Percentiles rank a stretch among this genome's conserved stretches.
Evolutionary conservation across 2,329 filamentous ascomycete genomes (phyloP).

Genomic region (Chaetomium olivaceum): DNA sequence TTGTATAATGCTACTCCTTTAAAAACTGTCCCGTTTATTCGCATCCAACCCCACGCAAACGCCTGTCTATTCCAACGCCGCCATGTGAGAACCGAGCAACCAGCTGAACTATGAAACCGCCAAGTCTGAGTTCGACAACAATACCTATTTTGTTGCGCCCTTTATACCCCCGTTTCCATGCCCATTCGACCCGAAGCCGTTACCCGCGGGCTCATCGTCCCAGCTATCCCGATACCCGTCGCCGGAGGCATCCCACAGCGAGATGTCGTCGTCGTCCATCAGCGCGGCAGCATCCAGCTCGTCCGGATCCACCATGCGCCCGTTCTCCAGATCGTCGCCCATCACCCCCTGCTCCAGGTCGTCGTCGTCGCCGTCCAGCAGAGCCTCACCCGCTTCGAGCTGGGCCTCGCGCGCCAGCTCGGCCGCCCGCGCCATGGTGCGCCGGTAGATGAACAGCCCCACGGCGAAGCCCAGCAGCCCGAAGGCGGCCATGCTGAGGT

Average conservation of each 20-base stretch:
- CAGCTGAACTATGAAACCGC: not conserved
- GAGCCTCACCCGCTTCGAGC: slow-evolving; percentile 27
- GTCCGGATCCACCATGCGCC: slow-evolving; percentile 32
- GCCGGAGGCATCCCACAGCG: slow-evolving; percentile 53
- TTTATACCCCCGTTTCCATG: slow-evolving; percentile 10
- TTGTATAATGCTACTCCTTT: not conserved
- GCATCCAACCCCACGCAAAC: not conserved
- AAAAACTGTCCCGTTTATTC: not conserved
- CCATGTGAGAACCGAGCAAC: slow-evolving; percentile 10
- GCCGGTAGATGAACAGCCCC: slow-evolving; percentile 81
- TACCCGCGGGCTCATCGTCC: slow-evolving; percentile 37
- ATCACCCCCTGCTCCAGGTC: slow-evolving; percentile 39
- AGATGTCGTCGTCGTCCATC: slow-evolving; percentile 61
- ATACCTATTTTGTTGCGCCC: slow-evolving; percentile 8
- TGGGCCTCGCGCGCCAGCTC: slow-evolving; percentile 55
- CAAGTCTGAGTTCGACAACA: not conserved
- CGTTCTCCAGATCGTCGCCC: slow-evolving; percentile 46
- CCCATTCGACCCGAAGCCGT: slow-evolving; percentile 11
- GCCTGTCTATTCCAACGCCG: slow-evolving; percentile 14
- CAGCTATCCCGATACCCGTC: slow-evolving; percentile 35
- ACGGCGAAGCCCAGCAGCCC: slow-evolving; percentile 70
- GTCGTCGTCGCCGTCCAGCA: slow-evolving; percentile 18
- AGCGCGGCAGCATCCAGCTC: slow-evolving; percentile 49
- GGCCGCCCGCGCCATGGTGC: slow-evolving; percentile 63
- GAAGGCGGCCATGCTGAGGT: slow-evolving; percentile 74